Evolutionary conservation across 2,329 filamentous ascomycete genomes (phyloP).

Genomic region (Aureobasidium melanogenum): DNA sequence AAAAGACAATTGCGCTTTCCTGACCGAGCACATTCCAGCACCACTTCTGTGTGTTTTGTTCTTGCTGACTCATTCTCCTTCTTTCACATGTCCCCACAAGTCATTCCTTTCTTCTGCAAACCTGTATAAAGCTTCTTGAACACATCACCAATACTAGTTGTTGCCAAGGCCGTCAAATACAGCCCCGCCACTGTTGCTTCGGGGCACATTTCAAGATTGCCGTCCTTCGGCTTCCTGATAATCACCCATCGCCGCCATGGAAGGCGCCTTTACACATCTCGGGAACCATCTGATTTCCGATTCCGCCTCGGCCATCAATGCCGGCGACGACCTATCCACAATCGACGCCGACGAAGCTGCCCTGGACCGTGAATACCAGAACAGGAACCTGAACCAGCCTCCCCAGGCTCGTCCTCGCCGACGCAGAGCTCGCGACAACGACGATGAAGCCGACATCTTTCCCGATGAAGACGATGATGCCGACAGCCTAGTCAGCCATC

Average conservation of each 20-base stretch:
- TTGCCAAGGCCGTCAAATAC: conserved; percentile 1
- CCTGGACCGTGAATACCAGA: conserved; percentile 54
- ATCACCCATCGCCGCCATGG: conserved; percentile 46
- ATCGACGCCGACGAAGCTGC: conserved; percentile 61
- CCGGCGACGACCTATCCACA: conserved; percentile 55
- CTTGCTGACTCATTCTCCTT: not conserved
- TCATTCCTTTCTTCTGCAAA: not conserved
- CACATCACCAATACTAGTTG: not conserved
- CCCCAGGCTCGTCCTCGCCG: conserved; percentile 44
- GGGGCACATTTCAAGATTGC: conserved; percentile 1
- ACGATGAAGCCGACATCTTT: conserved; percentile 75
- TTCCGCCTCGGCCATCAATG: conserved; percentile 79
- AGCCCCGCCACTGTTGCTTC: conserved; percentile 11
- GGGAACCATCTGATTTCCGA: conserved; percentile 81
- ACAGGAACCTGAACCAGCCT: conserved; percentile 45
- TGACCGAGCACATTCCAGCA: not conserved
- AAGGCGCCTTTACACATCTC: conserved; percentile 80
- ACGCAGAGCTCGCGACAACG: conserved; percentile 67
- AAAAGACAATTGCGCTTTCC: not conserved
- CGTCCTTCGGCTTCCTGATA: not conserved
- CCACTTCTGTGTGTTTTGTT: not conserved
- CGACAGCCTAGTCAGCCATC: conserved; percentile 69
- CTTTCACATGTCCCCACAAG: not conserved
- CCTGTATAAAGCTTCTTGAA: not conserved
- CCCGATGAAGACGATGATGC: conserved; percentile 54